Percentiles rank a stretch among this genome's conserved stretches.
These are phyloP conservation scores for Trichosanthes cucumerina DNA, from an alignment of 306 rosid species.

Conservation along the genomic window DNA sequence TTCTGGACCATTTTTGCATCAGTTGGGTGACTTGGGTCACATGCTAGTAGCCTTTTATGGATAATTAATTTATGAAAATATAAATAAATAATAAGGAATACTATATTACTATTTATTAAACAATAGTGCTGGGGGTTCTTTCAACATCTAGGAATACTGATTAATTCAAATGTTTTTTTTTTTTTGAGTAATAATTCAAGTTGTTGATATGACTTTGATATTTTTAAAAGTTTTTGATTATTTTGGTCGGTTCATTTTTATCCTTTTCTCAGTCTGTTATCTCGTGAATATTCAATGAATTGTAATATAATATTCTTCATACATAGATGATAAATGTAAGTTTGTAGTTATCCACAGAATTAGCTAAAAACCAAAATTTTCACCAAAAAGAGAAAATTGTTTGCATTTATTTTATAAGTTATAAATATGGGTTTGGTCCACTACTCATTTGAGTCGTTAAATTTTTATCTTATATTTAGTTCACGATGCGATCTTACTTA, in stretches of 20 bases:
- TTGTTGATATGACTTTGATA: neutral
- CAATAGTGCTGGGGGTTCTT: neutral
- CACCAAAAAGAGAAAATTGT: neutral
- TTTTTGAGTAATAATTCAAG: neutral
- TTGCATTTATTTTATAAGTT: neutral
- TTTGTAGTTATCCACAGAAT: neutral
- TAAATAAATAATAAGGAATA: neutral
- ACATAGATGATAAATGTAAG: neutral
- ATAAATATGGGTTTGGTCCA: neutral
- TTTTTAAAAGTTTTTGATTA: neutral
- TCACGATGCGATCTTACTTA: too few species aligned
- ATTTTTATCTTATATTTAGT: too few species aligned
- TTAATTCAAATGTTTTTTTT: too few species aligned
- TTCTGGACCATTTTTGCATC: neutral
- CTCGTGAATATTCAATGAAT: neutral
- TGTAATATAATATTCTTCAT: neutral
- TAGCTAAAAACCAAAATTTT: neutral
- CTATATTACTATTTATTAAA: neutral
- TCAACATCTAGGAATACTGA: neutral
- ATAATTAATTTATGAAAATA: neutral
- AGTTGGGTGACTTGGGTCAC: conserved; percentile 2
- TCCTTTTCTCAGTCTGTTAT: neutral
- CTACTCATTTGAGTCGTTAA: neutral
- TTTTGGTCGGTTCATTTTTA: neutral
- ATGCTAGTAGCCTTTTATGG: neutral